phyloP scores from a whole-genome alignment of 345 rosid genomes.

The Gossypium herbaceum region DNA sequence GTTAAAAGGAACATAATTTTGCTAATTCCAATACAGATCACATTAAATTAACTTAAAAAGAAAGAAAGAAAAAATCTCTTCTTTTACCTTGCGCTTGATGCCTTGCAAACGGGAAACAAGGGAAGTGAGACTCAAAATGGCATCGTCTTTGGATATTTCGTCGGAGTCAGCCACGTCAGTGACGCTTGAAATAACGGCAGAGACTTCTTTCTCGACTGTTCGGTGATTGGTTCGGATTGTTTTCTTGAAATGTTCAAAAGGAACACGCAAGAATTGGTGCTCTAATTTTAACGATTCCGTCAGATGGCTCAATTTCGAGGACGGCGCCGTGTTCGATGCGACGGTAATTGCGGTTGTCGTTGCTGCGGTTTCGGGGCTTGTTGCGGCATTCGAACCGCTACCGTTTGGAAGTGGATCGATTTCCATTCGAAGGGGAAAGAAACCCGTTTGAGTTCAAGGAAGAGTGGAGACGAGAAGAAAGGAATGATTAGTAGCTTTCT shows the following conservation, averaged over 20 bases:
- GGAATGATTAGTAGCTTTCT: too few relatives aligned
- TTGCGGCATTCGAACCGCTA: conserved; percentile 24
- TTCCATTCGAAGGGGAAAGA: conserved; percentile 29
- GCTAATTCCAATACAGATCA: not conserved
- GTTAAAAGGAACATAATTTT: not conserved
- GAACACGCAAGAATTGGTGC: conserved; percentile 90
- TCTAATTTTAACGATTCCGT: conserved; percentile 83
- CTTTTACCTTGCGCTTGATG: conserved; percentile 76
- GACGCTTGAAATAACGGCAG: conserved; percentile 63
- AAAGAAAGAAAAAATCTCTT: not conserved
- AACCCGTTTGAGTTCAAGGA: not conserved
- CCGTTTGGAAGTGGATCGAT: conserved; percentile 48
- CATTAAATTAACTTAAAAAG: not conserved
- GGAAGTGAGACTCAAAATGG: conserved; percentile 65
- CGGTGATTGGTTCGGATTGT: conserved; percentile 87
- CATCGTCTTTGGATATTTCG: conserved; percentile 54
- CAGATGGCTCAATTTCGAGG: conserved; percentile 54
- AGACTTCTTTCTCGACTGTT: conserved; percentile 69
- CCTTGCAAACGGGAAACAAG: conserved; percentile 94
- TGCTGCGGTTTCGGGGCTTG: conserved; percentile 27
- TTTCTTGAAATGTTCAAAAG: conserved; percentile 95
- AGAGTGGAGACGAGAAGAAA: not conserved
- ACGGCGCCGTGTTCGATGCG: conserved; percentile 27
- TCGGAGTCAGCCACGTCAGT: conserved; percentile 46
- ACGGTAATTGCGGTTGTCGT: conserved; percentile 21